Base-by-base conservation (phyloP, 768 basidiomycete species). In the Auriscalpium vulgare region DNA sequence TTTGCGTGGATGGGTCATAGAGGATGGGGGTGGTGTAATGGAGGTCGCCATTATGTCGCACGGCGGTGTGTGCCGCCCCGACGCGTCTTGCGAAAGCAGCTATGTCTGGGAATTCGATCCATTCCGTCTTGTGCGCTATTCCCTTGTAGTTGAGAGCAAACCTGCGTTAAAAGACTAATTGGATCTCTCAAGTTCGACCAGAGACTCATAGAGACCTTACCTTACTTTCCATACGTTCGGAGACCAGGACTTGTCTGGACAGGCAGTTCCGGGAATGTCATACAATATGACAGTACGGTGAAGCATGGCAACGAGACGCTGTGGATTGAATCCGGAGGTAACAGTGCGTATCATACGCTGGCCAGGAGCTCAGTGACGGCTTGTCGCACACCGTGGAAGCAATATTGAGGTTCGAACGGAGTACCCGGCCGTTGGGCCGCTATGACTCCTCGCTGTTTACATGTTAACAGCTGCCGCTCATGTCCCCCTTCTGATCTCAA, bases 101-200 rank as follows among this genome's bases (percentile, higher is more conserved):
- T 51, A 84, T 76, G 52, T 83, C 78, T 3, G 76, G 76, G 57
- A 72, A 78, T 56, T 82, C 80, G 53, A 82, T 63, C 75, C 77
- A 79, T 47, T 74, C 71, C 4, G 80, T 81, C 60, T 69, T 73
- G 66, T 77, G 77, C 1, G 74, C 63, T 21, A 76, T 47, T 23
- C 65, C 64, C 59, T 79, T 78, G 66, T 69, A 66, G 56, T 76
- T 75, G 52, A 76, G 61, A 8, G 70, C 70, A 53, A 65, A 67
- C 58, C 71, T 75, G 35, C 29, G 6, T 6, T 1, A 50, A n/a
- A 35, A 47, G 13, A 8, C 2, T n/a, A 8, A 13, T 21, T 8
- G 16, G 43, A 10, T 13, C 29, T 11, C 4, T 10, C 19, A 21
- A 37, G n/a, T 35, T 35, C 14, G 21, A 35, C 34, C 21, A 37